Base-by-base conservation (phyloP, 768 basidiomycete genomes). In the Phaffia australis region DNA sequence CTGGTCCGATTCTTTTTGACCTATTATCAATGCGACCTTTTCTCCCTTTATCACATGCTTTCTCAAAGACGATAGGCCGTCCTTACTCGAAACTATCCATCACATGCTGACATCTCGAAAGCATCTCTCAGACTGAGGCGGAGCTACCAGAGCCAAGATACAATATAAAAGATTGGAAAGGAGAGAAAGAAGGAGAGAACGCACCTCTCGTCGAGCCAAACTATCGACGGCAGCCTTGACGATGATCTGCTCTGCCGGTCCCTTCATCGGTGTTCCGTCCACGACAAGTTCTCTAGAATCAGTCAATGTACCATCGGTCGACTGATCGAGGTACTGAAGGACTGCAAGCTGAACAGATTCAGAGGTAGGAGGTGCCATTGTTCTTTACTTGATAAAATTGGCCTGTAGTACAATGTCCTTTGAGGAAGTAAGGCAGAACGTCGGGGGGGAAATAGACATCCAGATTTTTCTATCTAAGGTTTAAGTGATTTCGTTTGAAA, bases 211-310 rank as follows among this genome's bases (percentile, higher is more conserved):
- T 75, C 87, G 87, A 19, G 82, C 78, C 63, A 99, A 81, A 32
- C 90, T 94, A 78, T 95, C 97, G 71, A 99, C 80, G 1, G 89
- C 92, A 70, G 89, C 90, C 56, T 93, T 85, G 71, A 98, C 83
- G 61, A 80, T 80, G 71, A 86, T 85, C 80, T 97, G 94, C 32
- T 74, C 74, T 80, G 8, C 79, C 76, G 1, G 87, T 85, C 48
- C 81, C 79, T n/a, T 32, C 56, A 60, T 63, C 27, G 78, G 75
- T 72, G 84, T 79, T 18, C 84, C 87, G 16, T 88, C 87, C 61
- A 91, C 77, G 51, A 80, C 76, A 27, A 91, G 81, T 42, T 79
- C 73, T 69, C 89, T 80, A 6, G 89, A 86, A 73, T 92, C 89
- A 27, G 80, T 72, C 69, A 92, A 85, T 5, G 74, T 75, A 0